A percentile compares a stretch with the other conserved stretches of the same genome.
These are phyloP conservation scores for Chlorella variabilis DNA, from an alignment of 163 green algal species.

Conservation along the genomic window DNA sequence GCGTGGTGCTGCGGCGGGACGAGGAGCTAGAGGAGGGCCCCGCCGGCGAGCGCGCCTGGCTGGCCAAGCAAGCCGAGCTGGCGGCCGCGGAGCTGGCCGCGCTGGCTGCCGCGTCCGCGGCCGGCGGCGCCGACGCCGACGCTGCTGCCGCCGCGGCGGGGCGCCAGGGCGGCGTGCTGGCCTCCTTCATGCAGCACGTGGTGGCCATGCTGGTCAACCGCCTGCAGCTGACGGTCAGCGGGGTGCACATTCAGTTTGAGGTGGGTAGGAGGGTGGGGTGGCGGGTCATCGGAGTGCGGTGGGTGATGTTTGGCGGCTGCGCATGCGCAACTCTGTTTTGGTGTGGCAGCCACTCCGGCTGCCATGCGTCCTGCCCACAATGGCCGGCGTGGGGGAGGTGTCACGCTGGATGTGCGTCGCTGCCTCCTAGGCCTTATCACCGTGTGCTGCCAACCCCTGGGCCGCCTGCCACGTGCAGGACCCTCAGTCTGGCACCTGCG, in stretches of 20 bases:
- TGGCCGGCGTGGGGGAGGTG: too few relatives aligned
- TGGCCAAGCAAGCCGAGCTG: slow-evolving; percentile 79
- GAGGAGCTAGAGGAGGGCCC: slow-evolving; percentile 69
- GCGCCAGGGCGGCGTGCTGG: slow-evolving; percentile 47
- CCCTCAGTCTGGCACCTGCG: not conserved
- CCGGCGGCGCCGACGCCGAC: not conserved
- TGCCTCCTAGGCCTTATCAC: not conserved
- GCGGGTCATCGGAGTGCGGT: not conserved
- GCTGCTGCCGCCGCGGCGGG: not conserved
- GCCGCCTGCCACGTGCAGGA: too few relatives aligned
- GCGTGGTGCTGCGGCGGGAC: slow-evolving; percentile 46
- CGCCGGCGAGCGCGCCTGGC: slow-evolving; percentile 57
- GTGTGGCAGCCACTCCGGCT: too few relatives aligned
- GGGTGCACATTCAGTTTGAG: slow-evolving; percentile 74
- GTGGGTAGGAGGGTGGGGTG: slow-evolving; percentile 35
- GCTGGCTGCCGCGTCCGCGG: slow-evolving; percentile 34
- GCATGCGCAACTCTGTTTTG: too few relatives aligned
- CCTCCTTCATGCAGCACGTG: slow-evolving; percentile 64
- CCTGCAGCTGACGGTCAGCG: slow-evolving; percentile 77
- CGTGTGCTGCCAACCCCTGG: too few relatives aligned
- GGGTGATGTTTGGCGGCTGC: too few relatives aligned
- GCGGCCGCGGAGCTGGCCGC: slow-evolving; percentile 73
- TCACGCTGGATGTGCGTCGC: too few relatives aligned
- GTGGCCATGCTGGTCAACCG: slow-evolving; percentile 69
- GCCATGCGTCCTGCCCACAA: too few relatives aligned